Evolutionary conservation across 176 grass and related monocot genomes (phyloP), one percentile per base, ranked within the genome.

Genomic region (Elaeis guineensis): DNA sequence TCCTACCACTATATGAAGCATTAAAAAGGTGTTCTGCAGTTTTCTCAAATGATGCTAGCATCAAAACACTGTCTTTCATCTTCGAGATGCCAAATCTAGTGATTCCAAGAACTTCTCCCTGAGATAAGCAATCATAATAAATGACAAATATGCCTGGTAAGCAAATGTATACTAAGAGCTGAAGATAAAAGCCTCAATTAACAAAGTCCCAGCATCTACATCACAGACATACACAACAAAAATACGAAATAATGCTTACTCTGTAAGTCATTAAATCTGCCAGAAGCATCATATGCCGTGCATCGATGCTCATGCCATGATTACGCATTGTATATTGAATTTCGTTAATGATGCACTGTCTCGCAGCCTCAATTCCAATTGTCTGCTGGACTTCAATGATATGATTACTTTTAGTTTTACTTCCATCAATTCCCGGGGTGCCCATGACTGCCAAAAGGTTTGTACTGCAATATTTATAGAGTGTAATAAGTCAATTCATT

Each of bases 211-310:
- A 44, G 18, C 54, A 4, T 56, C 18, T 56, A 56, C 19, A 56
- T 20, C 17, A 56, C 18, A 3, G 18, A 21, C 18, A 14, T 19
- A 3, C 21, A 22, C 54, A 56, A 4, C 18, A 56, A 14, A 12
- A 9, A 56, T 8, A 56, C 4, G 2, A 61, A 17, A 26, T 61
- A 55, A 69, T 23, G 69, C 49, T 69, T 51, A 87, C 86, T 77
- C 90, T 96, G 57, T 90, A 96, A 69, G 92, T 96, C 92, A 96
- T 96, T 60, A 96, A 77, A 80, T 96, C 92, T 66, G 83, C 92
- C 59, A 96, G 76, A 67, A 96, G 92, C 83, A 87, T 90, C 92
- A 96, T 96, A 77, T 96, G 86, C 64, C 92, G 82, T 57, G 58
- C 56, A 82, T 96, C 92, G 55, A 90, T 96, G 53, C 79, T 90